These are phyloP conservation scores for Phoenix roebelenii DNA, from an alignment of 176 grass and related monocot species.

Conservation along the genomic window DNA sequence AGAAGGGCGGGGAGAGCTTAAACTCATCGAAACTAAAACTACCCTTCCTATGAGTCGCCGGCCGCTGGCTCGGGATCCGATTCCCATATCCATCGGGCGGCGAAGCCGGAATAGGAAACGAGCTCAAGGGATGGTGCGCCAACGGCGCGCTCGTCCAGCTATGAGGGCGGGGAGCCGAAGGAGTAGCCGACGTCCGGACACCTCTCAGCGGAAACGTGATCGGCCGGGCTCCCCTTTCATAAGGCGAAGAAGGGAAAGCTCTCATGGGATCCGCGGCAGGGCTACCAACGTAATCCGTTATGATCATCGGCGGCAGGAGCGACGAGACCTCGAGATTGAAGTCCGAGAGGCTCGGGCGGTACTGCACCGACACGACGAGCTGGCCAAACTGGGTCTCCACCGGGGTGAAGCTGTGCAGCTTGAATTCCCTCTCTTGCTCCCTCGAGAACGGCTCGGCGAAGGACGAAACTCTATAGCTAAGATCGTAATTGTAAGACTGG, in stretches of 20 bases:
- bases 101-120: not conserved
- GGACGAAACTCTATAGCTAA: slow-evolving; percentile 47
- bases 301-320: slow-evolving; percentile 48
- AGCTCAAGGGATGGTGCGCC: slow-evolving; percentile 32
- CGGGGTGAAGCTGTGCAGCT: slow-evolving; percentile 35
- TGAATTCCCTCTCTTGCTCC: slow-evolving; percentile 45
- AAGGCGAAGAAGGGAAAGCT: slow-evolving; percentile 59
- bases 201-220: slow-evolving; percentile 11
- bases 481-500: slow-evolving; percentile 83
- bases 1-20: slow-evolving; percentile 43
- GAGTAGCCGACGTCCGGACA: not conserved
- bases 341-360: slow-evolving; percentile 39
- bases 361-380: slow-evolving; percentile 69
- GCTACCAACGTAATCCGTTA: slow-evolving; percentile 68
- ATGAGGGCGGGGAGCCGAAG: slow-evolving; percentile 31
- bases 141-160: slow-evolving; percentile 38
- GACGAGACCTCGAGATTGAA: slow-evolving; percentile 82
- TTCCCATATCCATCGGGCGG: not conserved
- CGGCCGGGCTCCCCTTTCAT: slow-evolving; percentile 24
- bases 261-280: slow-evolving; percentile 60
- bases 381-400: slow-evolving; percentile 76
- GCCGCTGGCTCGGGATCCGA: slow-evolving; percentile 1
- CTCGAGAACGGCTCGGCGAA: slow-evolving; percentile 73
- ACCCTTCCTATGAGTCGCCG: slow-evolving; percentile 9
- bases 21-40: slow-evolving; percentile 27